Evolutionary conservation across 176 grass and related monocot genomes (phyloP).

Genomic region (Musa acuminata): DNA sequence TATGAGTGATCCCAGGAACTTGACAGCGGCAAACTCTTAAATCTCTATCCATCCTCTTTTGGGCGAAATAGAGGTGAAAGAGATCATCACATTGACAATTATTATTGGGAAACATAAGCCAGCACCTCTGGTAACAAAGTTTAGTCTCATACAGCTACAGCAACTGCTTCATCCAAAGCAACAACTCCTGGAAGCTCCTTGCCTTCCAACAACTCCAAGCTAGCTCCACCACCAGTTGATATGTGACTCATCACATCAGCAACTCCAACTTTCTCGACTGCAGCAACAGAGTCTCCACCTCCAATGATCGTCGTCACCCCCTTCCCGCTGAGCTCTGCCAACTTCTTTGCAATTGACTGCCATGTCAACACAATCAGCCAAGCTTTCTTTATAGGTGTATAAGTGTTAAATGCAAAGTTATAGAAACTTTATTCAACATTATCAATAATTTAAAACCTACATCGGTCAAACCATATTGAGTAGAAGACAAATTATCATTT

Average conservation of each 20-base stretch:
- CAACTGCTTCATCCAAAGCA: conserved; percentile 32
- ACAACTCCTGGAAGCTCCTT: conserved; percentile 41
- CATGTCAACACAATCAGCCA: neutral
- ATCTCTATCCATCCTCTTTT: neutral
- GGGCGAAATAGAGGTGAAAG: neutral
- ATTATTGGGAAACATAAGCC: neutral
- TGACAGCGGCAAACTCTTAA: conserved; percentile 1
- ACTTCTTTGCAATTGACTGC: conserved; percentile 39
- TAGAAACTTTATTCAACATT: neutral
- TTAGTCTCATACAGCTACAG: conserved; percentile 18
- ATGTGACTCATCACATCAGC: conserved; percentile 40
- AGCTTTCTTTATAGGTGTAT: neutral
- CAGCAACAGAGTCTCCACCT: conserved; percentile 30
- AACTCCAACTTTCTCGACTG: conserved; percentile 36
- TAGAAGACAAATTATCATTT: neutral
- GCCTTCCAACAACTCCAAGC: conserved; percentile 43
- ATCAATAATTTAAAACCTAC: neutral
- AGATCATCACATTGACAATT: neutral
- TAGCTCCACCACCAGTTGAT: conserved; percentile 45
- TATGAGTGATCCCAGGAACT: neutral
- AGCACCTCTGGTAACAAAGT: neutral
- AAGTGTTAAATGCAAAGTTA: neutral
- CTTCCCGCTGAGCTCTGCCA: conserved; percentile 37
- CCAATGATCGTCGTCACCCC: conserved; percentile 35
- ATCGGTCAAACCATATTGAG: neutral